These are phyloP conservation scores for Phytophthora tentaculata DNA, from an alignment of 352 stramenopile genomes.

Conservation along the genomic window DNA sequence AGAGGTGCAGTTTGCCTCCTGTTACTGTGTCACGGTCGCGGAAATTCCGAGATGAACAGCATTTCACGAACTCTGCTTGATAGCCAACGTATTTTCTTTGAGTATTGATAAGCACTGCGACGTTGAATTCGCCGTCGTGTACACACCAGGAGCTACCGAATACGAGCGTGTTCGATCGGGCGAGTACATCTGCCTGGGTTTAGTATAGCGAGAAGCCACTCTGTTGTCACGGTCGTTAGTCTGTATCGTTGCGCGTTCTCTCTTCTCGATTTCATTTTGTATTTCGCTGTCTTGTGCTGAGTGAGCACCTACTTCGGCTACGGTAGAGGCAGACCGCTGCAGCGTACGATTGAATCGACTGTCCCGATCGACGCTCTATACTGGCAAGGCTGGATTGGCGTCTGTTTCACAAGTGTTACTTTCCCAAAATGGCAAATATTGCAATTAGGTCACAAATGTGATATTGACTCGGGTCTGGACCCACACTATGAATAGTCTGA, in stretches of 20 bases:
- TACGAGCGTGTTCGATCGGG: too few species aligned
- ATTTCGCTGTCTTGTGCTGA: neutral
- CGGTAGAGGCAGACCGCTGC: neutral
- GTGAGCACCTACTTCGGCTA: neutral
- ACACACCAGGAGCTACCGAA: too few species aligned
- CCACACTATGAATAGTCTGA: constrained; percentile 6
- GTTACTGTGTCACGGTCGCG: constrained; percentile 10
- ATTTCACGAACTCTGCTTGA: constrained; percentile 20
- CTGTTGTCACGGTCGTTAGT: constrained; percentile 2
- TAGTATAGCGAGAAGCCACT: neutral
- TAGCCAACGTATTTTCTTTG: constrained; percentile 18
- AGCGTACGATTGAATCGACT: constrained; percentile 15
- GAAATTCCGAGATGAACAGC: constrained; percentile 4
- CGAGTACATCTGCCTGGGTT: neutral
- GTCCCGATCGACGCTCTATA: neutral
- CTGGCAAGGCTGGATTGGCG: neutral
- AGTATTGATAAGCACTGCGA: constrained; percentile 1
- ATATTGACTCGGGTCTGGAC: constrained; percentile 19
- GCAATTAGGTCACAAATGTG: constrained; percentile 13
- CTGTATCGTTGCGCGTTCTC: constrained; percentile 15
- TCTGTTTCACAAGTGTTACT: neutral
- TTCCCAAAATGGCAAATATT: constrained; percentile 10
- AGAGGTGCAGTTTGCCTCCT: constrained; percentile 13
- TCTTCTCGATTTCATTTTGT: constrained; percentile 17
- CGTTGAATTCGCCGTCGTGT: neutral